Evolutionary conservation across 83 land plant species (phyloP).

Genomic region (Picea mariana): DNA sequence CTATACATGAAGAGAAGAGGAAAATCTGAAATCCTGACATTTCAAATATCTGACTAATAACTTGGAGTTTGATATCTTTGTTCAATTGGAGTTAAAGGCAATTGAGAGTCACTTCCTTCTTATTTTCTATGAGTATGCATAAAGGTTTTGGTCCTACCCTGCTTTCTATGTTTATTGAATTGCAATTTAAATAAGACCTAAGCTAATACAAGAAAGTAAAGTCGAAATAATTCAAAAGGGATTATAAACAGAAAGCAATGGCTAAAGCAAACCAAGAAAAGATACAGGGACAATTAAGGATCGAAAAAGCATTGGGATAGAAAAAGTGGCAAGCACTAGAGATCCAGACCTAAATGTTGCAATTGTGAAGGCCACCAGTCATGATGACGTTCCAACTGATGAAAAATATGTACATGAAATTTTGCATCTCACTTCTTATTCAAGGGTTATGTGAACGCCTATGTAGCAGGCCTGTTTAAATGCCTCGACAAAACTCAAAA

Average conservation of each 20-base stretch:
- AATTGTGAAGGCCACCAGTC: slow-evolving; percentile 63
- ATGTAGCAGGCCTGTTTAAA: slow-evolving; percentile 32
- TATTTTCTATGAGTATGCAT: too few relatives aligned
- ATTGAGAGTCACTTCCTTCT: too few relatives aligned
- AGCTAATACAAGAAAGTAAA: too few relatives aligned
- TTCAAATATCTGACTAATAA: too few relatives aligned
- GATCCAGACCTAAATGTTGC: slow-evolving; percentile 59
- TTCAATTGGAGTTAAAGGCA: too few relatives aligned
- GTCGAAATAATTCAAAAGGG: too few relatives aligned
- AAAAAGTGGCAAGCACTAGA: slow-evolving; percentile 40
- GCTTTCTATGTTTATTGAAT: too few relatives aligned
- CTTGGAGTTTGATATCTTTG: too few relatives aligned
- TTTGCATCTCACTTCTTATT: slow-evolving; percentile 46
- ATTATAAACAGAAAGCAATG: neutral
- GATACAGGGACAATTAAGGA: slow-evolving; percentile 58
- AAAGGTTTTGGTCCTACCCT: too few relatives aligned
- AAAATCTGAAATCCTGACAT: too few relatives aligned
- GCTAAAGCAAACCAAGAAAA: slow-evolving; percentile 24
- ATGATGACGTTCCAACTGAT: slow-evolving; percentile 47
- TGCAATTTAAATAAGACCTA: too few relatives aligned
- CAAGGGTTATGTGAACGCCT: slow-evolving; percentile 44
- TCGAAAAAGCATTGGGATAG: slow-evolving; percentile 52
- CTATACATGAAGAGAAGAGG: too few relatives aligned
- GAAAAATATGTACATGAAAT: slow-evolving; percentile 57
- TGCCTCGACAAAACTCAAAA: slow-evolving; percentile 51